Evolutionary conservation across 1,284 basidiomycete genomes (phyloP), one percentile per base, ranked within the genome.

Genomic region (Marasmius tenuissimus): DNA sequence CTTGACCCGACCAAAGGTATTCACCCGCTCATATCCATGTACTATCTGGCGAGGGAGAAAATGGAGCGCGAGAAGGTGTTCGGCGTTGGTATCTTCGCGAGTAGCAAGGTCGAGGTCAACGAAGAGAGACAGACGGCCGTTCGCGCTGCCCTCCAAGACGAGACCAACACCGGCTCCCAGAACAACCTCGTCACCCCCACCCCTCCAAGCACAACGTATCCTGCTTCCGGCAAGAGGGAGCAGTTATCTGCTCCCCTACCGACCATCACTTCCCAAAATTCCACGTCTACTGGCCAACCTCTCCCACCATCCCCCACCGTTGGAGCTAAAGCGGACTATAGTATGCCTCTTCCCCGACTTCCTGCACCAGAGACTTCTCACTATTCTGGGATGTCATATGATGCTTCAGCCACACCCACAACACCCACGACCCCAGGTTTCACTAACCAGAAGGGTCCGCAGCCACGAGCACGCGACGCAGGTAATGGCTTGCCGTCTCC

Each of bases 1-100:
- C 62, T 77, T 20, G 96, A 99, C 71, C 97, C 97, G 7, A 97
- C 94, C 4, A 83, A 87, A 58, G 96, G 95, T 3, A 99, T 94
- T 78, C 95, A 98, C 73, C 96, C 96, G 0, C 84, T 99, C 38
- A 85, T 99, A 59, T 96, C 95, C 27, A 97, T 99, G 76, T 99
- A 99, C 73, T 98, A 91, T 78, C 86, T 99, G 18, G 94, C 97
- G 1, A 82, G 92, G 60, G 97, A 99, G 78, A 98, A 98, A 81
- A 85, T 96, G 73, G 96, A 98, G 71, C 83, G 97, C 57, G 96
- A 98, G 70, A 85, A 85, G 61, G 91, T 98, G 4, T 98, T 96
- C 74, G 97, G 97, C 0, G 89, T 91, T 0, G 95, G 94, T 1
- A 90, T 94, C 67, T 99, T 99, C 75, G 97, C 97, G 1, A 94